A percentile compares a stretch with the other conserved stretches of the same genome.
Evolutionary conservation across 2,329 filamentous ascomycete genomes (phyloP).

Genomic region (Aspergillus pseudoglaucus): DNA sequence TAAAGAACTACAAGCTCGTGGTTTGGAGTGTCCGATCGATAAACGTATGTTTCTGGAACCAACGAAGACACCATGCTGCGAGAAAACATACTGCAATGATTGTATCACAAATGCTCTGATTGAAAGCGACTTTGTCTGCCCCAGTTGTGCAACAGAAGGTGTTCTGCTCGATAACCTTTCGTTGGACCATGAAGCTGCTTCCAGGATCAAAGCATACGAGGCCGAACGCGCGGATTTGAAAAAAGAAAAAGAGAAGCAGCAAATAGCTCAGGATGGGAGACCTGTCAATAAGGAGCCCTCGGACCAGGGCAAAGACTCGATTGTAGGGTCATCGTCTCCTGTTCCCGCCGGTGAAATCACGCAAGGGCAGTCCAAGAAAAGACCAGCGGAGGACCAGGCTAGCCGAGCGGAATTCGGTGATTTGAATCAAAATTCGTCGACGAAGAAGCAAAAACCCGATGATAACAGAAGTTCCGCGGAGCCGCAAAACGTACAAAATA

Average conservation of each 20-base stretch:
- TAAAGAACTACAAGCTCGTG: slow-evolving; percentile 80
- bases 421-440: slow-evolving; percentile 21
- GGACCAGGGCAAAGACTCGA: slow-evolving; percentile 7
- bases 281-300: slow-evolving; percentile 10
- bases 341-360: slow-evolving; percentile 25
- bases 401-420: slow-evolving; percentile 47
- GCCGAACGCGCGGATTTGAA: slow-evolving; percentile 44
- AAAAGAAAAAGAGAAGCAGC: slow-evolving; percentile 37
- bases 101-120: slow-evolving; percentile 99
- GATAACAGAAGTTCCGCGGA: slow-evolving; percentile 17
- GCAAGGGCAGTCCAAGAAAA: slow-evolving; percentile 60
- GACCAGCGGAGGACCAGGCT: slow-evolving; percentile 67
- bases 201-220: slow-evolving; percentile 71
- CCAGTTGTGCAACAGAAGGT: slow-evolving; percentile 81
- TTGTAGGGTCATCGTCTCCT: slow-evolving; percentile 20
- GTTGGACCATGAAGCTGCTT: slow-evolving; percentile 69
- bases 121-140: slow-evolving; percentile 95
- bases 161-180: slow-evolving; percentile 89
- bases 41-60: slow-evolving; percentile 97
- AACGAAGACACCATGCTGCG: slow-evolving; percentile 98
- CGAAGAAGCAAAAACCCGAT: slow-evolving; percentile 42
- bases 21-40: slow-evolving; percentile 91
- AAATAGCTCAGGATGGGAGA: slow-evolving; percentile 19
- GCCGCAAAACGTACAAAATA: slow-evolving; percentile 7
- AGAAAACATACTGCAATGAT: slow-evolving; percentile 97